These are phyloP conservation scores for Leptographium radiaticola DNA, from an alignment of 2,329 filamentous ascomycete genomes.

Conservation along the genomic window DNA sequence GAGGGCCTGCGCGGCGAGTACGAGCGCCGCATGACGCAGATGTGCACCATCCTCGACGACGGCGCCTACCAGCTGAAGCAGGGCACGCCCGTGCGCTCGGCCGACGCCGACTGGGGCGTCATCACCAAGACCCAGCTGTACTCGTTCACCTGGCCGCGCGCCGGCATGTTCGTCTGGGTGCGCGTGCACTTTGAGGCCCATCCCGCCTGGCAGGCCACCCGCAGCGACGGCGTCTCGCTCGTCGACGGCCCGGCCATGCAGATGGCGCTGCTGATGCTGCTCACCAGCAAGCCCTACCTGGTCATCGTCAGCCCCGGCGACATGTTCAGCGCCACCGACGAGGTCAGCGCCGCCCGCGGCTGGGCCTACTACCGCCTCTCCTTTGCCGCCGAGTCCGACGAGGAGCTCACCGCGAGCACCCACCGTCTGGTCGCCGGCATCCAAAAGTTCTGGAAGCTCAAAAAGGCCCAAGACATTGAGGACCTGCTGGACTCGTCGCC, in stretches of 20 bases:
- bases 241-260: conserved; percentile 44
- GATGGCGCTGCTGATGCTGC: conserved; percentile 55
- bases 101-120: conserved; percentile 55
- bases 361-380: conserved; percentile 69
- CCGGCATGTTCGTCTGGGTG: conserved; percentile 89
- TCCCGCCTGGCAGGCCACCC: conserved; percentile 42
- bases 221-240: conserved; percentile 15
- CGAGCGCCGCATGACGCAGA: conserved; percentile 68
- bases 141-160: conserved; percentile 67
- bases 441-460: conserved; percentile 65
- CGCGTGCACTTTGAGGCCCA: conserved; percentile 59
- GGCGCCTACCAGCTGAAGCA: conserved; percentile 53
- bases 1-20: conserved; percentile 73
- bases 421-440: conserved; percentile 55
- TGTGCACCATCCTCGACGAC: conserved; percentile 62
- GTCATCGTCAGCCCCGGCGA: conserved; percentile 58
- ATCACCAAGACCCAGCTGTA: conserved; percentile 63
- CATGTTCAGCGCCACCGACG: conserved; percentile 58
- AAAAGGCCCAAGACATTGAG: conserved; percentile 52
- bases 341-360: conserved; percentile 42
- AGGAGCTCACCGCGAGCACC: conserved; percentile 49
- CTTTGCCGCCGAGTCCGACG: conserved; percentile 72
- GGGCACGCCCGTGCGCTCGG: conserved; percentile 30
- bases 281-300: conserved; percentile 55
- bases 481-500: conserved; percentile 33